Evolutionary conservation across 1,284 basidiomycete species (phyloP).

Genomic region (Leccinum cinnamomeum): DNA sequence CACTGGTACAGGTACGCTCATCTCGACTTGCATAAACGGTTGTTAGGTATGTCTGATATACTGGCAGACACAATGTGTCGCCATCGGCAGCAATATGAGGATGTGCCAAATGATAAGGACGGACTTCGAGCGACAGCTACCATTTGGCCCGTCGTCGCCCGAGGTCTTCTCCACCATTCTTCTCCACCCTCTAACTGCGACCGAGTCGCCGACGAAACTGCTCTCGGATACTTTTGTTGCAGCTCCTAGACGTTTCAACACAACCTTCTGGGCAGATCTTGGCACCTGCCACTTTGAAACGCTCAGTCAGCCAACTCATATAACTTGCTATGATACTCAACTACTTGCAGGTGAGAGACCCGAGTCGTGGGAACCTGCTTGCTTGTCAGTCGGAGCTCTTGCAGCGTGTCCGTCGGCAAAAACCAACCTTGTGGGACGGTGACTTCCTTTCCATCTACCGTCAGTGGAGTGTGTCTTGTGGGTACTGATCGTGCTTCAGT

Average conservation of each 20-base stretch:
- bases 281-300: not conserved
- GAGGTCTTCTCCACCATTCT: too few species aligned
- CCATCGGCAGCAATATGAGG: too few species aligned
- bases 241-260: not conserved
- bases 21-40: not conserved
- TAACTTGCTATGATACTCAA: not conserved
- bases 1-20: not conserved
- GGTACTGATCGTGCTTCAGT: too few species aligned
- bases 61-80: too few species aligned
- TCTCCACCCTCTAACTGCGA: too few species aligned
- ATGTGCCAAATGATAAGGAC: too few species aligned
- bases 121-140: too few species aligned
- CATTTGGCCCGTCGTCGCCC: too few species aligned
- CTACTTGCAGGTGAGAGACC: not conserved
- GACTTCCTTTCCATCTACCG: constrained; percentile 63
- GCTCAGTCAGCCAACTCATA: not conserved
- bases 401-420: constrained; percentile 3
- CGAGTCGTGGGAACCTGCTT: constrained; percentile 54
- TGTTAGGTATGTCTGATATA: not conserved
- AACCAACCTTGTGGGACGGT: constrained; percentile 84
- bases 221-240: not conserved
- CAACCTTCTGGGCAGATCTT: not conserved
- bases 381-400: constrained; percentile 14
- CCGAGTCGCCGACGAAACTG: too few species aligned
- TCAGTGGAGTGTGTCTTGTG: too few species aligned